A percentile compares a stretch with the other conserved stretches of the same genome.
phyloP scores from a whole-genome alignment of 2,329 filamentous ascomycete species.

The Pseudonectria buxi region DNA sequence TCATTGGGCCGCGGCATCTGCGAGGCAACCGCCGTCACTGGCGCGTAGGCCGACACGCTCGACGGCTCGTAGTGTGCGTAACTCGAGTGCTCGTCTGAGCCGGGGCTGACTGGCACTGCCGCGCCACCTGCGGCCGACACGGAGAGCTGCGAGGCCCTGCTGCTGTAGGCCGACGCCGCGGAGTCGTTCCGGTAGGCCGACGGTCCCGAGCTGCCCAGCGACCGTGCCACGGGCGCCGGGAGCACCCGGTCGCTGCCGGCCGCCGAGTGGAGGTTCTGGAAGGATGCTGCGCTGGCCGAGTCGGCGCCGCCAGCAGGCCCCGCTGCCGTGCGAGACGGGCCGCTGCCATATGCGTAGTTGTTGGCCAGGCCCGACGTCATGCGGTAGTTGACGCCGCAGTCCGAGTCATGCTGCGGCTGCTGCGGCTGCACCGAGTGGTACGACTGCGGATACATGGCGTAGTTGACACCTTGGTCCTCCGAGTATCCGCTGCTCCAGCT shows the following conservation, averaged over 20 bases:
- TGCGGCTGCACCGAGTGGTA: slow-evolving; percentile 13
- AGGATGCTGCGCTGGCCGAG: slow-evolving; percentile 12
- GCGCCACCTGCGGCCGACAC: slow-evolving; percentile 7
- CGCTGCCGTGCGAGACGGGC: slow-evolving; percentile 7
- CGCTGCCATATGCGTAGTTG: slow-evolving; percentile 19
- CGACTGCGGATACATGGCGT: slow-evolving; percentile 16
- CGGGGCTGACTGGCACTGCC: slow-evolving; percentile 11
- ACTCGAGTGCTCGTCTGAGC: slow-evolving; percentile 14
- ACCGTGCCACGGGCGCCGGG: slow-evolving; percentile 11
- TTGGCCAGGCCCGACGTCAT: slow-evolving; percentile 8
- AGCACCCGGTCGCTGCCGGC: slow-evolving; percentile 14
- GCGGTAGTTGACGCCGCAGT: slow-evolving; percentile 24
- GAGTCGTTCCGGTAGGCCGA: slow-evolving; percentile 22
- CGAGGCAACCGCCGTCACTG: slow-evolving; percentile 9
- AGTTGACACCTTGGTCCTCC: slow-evolving; percentile 20
- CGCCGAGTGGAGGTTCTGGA: slow-evolving; percentile 13
- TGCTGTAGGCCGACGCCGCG: slow-evolving; percentile 18
- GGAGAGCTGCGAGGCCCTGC: slow-evolving; percentile 8
- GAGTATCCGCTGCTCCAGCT: slow-evolving; percentile 20
- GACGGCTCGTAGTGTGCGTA: slow-evolving; percentile 20
- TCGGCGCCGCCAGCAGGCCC: slow-evolving; percentile 6
- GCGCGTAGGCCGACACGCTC: slow-evolving; percentile 11
- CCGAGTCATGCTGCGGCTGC: not conserved
- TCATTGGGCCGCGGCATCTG: slow-evolving; percentile 13
- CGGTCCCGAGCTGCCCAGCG: slow-evolving; percentile 12